Conservation (phyloP, 768 basidiomycete genomes). For the Psilocybe sp. region DNA sequence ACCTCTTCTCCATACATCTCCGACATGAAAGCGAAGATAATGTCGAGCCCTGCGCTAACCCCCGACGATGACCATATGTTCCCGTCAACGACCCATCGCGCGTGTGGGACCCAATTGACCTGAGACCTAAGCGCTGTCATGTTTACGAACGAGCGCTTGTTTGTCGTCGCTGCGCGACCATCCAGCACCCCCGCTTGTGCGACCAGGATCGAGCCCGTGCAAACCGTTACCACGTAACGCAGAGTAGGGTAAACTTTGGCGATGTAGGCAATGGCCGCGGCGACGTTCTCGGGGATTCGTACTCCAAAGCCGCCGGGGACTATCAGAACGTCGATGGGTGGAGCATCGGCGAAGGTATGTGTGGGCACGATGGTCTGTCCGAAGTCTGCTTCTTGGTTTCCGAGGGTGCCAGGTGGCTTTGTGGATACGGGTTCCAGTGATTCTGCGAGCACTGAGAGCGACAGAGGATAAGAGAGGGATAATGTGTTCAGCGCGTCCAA, state of each 20-base stretch:
- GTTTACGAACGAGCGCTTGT: constrained; percentile 32
- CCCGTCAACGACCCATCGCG: constrained; percentile 46
- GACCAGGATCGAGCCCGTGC: constrained; percentile 38
- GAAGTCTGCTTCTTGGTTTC: constrained; percentile 22
- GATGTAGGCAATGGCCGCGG: constrained; percentile 29
- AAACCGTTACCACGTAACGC: constrained; percentile 40
- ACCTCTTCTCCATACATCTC: constrained; percentile 33
- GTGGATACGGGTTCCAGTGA: constrained; percentile 33
- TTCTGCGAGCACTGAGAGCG: constrained; percentile 28
- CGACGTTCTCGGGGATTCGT: constrained; percentile 19
- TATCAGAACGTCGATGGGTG: constrained; percentile 34
- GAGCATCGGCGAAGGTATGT: constrained; percentile 33
- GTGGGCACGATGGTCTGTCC: constrained; percentile 35
- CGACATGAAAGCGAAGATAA: constrained; percentile 33
- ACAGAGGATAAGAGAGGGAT: constrained; percentile 21
- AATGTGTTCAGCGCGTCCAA: constrained; percentile 31
- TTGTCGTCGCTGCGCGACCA: constrained; percentile 41
- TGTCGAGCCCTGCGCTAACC: constrained; percentile 42
- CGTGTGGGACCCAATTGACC: constrained; percentile 41
- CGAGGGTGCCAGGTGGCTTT: constrained; percentile 13
- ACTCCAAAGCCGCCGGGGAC: constrained; percentile 28
- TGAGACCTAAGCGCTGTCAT: constrained; percentile 23
- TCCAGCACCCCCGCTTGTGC: constrained; percentile 40
- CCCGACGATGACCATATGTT: constrained; percentile 50
- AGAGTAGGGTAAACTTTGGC: constrained; percentile 30